Conservation (phyloP, 1,284 basidiomycete species). For the Wolfiporia cocos region DNA sequence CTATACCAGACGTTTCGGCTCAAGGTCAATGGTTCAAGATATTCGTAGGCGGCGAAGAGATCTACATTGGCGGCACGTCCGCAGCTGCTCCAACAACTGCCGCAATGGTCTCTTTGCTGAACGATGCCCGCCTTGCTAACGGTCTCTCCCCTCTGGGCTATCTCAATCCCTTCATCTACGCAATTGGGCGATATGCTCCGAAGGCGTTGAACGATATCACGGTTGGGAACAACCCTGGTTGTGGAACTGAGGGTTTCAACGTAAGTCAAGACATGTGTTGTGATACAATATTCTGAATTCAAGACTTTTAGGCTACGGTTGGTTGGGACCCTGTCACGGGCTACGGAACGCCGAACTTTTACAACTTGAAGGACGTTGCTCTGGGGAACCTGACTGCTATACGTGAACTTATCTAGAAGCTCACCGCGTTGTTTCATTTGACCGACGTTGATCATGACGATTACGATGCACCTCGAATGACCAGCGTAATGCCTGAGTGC, state of each 20-base stretch:
- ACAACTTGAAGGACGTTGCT: conserved; percentile 17
- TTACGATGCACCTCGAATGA: no score
- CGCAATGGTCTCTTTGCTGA: conserved; percentile 46
- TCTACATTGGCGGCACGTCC: conserved; percentile 43
- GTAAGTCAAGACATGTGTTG: conserved; percentile 10
- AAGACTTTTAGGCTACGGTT: conserved; percentile 10
- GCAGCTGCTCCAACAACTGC: conserved; percentile 47
- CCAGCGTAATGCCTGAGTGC: no score
- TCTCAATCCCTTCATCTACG: conserved; percentile 42
- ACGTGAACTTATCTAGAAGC: neutral
- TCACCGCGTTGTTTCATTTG: neutral
- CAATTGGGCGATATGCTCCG: conserved; percentile 17
- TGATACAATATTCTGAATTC: neutral
- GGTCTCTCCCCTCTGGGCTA: conserved; percentile 41
- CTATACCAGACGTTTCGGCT: conserved; percentile 35
- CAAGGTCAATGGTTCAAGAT: conserved; percentile 30
- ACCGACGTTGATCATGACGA: no score
- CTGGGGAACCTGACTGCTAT: neutral
- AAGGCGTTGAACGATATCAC: conserved; percentile 41
- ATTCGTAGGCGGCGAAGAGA: conserved; percentile 19
- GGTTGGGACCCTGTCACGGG: conserved; percentile 36
- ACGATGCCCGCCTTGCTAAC: conserved; percentile 41
- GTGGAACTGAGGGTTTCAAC: conserved; percentile 25
- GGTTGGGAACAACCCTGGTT: conserved; percentile 24
- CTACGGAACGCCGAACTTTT: conserved; percentile 29